These are phyloP conservation scores for Loxodes magnus DNA, from an alignment of 73 alveolate species.

Conservation along the genomic window DNA sequence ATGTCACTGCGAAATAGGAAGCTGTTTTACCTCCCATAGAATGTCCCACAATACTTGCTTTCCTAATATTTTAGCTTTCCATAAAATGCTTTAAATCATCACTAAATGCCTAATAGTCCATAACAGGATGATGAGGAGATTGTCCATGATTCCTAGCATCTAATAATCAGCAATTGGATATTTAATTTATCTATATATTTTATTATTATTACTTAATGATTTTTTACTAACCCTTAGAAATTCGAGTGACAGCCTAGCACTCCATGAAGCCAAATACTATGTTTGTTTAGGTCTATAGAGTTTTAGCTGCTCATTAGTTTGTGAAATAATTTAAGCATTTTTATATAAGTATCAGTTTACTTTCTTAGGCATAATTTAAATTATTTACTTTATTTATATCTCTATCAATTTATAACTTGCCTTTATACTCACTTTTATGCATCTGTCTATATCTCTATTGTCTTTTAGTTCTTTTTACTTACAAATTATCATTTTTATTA, in stretches of 20 bases:
- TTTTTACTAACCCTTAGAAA: neutral
- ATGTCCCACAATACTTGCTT: constrained; percentile 47
- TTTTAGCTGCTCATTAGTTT: no score
- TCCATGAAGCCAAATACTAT: constrained; percentile 6
- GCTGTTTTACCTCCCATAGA: constrained; percentile 57
- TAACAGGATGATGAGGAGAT: constrained; percentile 29
- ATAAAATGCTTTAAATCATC: constrained; percentile 48
- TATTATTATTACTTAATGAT: neutral
- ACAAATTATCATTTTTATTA: no score
- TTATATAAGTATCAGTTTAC: neutral
- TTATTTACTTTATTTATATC: no score
- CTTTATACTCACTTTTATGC: no score
- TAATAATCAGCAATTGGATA: no score
- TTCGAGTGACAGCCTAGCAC: neutral
- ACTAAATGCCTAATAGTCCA: constrained; percentile 28
- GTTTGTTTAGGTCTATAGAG: constrained; percentile 3
- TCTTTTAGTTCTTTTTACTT: no score
- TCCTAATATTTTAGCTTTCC: constrained; percentile 20
- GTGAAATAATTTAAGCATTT: constrained; percentile 2
- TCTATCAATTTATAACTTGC: no score
- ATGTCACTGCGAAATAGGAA: constrained; percentile 24
- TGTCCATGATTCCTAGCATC: constrained; percentile 49
- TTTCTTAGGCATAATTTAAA: no score
- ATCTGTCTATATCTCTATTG: no score
- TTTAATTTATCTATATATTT: no score